Conservation (phyloP, 2,329 filamentous ascomycete species). For the Knoxdaviesia proteae region DNA sequence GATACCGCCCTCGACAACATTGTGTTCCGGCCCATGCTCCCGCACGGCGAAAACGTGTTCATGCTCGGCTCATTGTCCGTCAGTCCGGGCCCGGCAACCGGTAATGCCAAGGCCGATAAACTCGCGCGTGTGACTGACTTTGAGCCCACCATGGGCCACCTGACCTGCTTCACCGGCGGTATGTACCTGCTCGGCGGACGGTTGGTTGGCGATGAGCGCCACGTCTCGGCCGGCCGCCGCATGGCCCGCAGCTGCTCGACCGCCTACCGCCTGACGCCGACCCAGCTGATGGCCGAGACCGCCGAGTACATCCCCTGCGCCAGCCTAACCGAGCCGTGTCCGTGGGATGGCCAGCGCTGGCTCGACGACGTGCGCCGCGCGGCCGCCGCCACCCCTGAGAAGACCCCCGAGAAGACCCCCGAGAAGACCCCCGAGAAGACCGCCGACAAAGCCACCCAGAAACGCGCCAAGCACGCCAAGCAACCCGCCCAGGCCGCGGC, state of each 20-base stretch:
- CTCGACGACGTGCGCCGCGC: conserved; percentile 4
- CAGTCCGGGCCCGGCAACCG: conserved; percentile 5
- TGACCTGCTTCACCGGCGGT: conserved; percentile 45
- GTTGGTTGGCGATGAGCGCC: conserved; percentile 27
- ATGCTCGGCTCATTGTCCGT: conserved; percentile 32
- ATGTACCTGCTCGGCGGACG: conserved; percentile 42
- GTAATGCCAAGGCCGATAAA: conserved; percentile 6
- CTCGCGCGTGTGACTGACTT: conserved; percentile 9
- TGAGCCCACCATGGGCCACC: conserved; percentile 26
- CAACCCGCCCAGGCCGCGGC: conserved; percentile 10
- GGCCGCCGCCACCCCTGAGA: too few species aligned
- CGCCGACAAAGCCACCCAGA: conserved; percentile 1
- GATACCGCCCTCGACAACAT: conserved; percentile 38
- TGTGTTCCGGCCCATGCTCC: conserved; percentile 46
- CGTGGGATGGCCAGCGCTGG: conserved; percentile 14
- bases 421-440: conserved; percentile 7
- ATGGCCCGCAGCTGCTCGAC: conserved; percentile 44
- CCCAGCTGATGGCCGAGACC: conserved; percentile 40
- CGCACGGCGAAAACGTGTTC: conserved; percentile 35
- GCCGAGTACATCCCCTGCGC: conserved; percentile 26
- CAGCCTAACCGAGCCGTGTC: conserved; percentile 10
- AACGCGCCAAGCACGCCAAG: neutral
- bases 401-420: too few species aligned
- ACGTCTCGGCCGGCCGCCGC: conserved; percentile 34
- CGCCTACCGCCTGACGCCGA: conserved; percentile 33